phyloP scores from a whole-genome alignment of 768 basidiomycete species.

The Mycena sanguinolenta region DNA sequence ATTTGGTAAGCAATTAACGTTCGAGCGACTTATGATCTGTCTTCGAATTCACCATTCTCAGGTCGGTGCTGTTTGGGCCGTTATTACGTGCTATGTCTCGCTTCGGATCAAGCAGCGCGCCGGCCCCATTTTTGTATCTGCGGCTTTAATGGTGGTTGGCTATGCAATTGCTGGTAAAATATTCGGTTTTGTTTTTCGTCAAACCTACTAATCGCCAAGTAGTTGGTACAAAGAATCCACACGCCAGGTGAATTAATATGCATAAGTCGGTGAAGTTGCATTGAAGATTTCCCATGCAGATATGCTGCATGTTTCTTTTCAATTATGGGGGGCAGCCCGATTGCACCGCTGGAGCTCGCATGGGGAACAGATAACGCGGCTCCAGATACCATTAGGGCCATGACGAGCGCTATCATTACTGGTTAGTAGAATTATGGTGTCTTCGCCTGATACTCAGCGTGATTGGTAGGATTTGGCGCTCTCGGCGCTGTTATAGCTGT shows the following conservation, averaged over 20 bases:
- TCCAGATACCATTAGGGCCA: slow-evolving; percentile 62
- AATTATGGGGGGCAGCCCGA: slow-evolving; percentile 53
- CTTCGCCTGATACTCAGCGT: not conserved
- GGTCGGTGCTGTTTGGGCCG: slow-evolving; percentile 56
- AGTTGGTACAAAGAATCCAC: slow-evolving; percentile 51
- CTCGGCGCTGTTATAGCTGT: slow-evolving; percentile 58
- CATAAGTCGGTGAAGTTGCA: too few species aligned
- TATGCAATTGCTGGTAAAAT: slow-evolving; percentile 57
- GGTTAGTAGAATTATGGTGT: slow-evolving; percentile 39
- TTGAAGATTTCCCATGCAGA: slow-evolving; percentile 41
- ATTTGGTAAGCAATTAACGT: not conserved
- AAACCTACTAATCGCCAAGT: too few species aligned
- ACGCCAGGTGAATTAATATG: slow-evolving; percentile 45
- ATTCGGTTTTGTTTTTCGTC: not conserved
- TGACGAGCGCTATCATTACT: slow-evolving; percentile 59
- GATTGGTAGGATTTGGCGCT: slow-evolving; percentile 51
- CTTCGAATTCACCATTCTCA: slow-evolving; percentile 54
- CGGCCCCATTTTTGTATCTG: slow-evolving; percentile 51
- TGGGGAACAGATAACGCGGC: slow-evolving; percentile 66
- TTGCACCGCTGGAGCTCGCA: slow-evolving; percentile 57
- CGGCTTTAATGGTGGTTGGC: slow-evolving; percentile 54
- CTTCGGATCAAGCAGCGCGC: slow-evolving; percentile 54
- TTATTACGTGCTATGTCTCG: slow-evolving; percentile 50
- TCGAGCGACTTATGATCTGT: not conserved
- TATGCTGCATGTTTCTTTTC: slow-evolving; percentile 64